Base-by-base conservation (phyloP, 306 rosid species). In the Lathyrus oleraceus region DNA sequence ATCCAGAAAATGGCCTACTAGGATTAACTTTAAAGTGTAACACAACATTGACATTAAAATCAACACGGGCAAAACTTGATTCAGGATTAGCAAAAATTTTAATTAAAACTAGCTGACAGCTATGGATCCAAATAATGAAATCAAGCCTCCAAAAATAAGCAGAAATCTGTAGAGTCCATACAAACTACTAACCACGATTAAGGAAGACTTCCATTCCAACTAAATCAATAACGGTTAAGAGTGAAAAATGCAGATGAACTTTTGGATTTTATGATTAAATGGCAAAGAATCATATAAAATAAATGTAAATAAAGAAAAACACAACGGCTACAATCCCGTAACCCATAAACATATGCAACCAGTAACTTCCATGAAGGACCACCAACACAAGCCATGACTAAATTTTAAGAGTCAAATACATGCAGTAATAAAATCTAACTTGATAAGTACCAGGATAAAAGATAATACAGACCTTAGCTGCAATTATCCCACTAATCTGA, bases 401-500 rank as follows among this genome's bases (percentile, higher is more conserved):
- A 52, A 23, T 21, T 70, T 70, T 13, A 27, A 54, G 53, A 35
- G 73, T 32, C 70, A 40, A 62, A 32, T 1, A 38, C 12, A 19
- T 25, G 56, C 48, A 19, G 5, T 11, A 45, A 47, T n/a, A 27
- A 17, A 9, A 11, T 14, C 7, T 4, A 15, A 48, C 72, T 35
- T 16, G 16, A 36, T 16, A 28, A 36, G 32, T 21, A 59, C 28
- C 25, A 21, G 25, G 9, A 6, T 59, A 67, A 32, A 62, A 57
- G 42, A 42, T 25, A 62, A 39, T 73, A 80, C 91, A 69, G 68
- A 93, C 98, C 96, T 90, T 90, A 27, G 97, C 98, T 6, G 96
- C 96, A 15, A 90, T 77, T 36, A 93, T 75, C 20, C 98, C 97
- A 71, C 98, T 93, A 53, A 93, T 88, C 78, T 90, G 97, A 14